Conservation (phyloP, 1,139 yeast species). For the Sugiyamaella japonica region DNA sequence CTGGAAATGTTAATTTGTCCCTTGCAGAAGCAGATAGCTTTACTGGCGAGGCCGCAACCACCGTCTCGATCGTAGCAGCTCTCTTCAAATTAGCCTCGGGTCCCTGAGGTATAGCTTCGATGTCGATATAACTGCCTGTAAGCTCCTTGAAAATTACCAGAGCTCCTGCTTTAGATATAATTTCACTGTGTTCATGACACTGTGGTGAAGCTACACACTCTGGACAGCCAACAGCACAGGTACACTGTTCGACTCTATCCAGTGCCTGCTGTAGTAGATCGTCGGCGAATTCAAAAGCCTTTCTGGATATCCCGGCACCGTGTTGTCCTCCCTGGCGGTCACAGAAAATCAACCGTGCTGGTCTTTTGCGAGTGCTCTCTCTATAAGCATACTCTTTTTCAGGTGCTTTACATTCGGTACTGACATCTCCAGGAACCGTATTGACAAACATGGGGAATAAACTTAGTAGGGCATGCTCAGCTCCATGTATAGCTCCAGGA, state of each 20-base stretch:
- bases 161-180: conserved; percentile 86
- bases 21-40: conserved; percentile 8
- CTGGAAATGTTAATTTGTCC: background rate
- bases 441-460: conserved; percentile 65
- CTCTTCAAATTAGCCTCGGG: conserved; percentile 82
- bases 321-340: conserved; percentile 77
- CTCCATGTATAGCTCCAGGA: conserved; percentile 96
- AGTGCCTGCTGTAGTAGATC: conserved; percentile 61
- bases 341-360: conserved; percentile 80
- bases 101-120: conserved; percentile 62
- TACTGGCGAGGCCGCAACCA: conserved; percentile 45
- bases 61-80: conserved; percentile 60
- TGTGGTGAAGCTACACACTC: conserved; percentile 75
- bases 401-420: conserved; percentile 95
- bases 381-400: conserved; percentile 85
- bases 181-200: conserved; percentile 79
- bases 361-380: conserved; percentile 68
- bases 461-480: conserved; percentile 85
- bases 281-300: conserved; percentile 76
- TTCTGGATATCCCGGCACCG: conserved; percentile 77
- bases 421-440: conserved; percentile 69
- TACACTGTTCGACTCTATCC: conserved; percentile 60
- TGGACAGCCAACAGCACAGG: conserved; percentile 88
- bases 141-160: conserved; percentile 59
- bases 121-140: conserved; percentile 48